A percentile compares a stretch with the other conserved stretches of the same genome.
Conservation (phyloP, 2,329 filamentous ascomycete species). For the Escovopsis sp. region DNA sequence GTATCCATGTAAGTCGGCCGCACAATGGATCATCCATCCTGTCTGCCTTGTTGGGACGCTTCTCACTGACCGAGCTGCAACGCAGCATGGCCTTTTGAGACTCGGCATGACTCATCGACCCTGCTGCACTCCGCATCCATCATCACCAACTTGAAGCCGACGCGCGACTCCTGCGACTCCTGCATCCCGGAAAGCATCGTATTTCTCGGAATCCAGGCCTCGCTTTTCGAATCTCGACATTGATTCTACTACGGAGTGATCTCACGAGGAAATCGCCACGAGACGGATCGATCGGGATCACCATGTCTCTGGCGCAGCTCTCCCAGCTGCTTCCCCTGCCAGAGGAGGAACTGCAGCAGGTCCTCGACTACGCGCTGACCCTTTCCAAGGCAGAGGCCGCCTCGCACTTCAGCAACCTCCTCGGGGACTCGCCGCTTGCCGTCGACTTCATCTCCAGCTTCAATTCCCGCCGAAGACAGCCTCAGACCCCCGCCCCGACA, state of each 20-base stretch:
- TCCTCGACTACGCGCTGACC: slow-evolving; percentile 66
- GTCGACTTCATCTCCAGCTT: slow-evolving; percentile 70
- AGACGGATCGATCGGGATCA: background rate
- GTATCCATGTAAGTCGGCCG: too few relatives aligned
- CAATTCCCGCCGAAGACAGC: slow-evolving; percentile 48
- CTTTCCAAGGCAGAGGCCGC: slow-evolving; percentile 65
- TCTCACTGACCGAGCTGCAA: background rate
- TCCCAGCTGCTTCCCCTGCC: slow-evolving; percentile 71
- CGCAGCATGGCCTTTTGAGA: background rate
- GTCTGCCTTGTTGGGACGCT: background rate
- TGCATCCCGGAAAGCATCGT: too few relatives aligned
- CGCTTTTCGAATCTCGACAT: too few relatives aligned
- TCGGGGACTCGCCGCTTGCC: slow-evolving; percentile 68
- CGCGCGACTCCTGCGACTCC: too few relatives aligned
- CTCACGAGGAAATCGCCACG: background rate
- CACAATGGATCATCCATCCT: background rate
- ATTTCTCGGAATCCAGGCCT: too few relatives aligned
- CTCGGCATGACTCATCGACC: slow-evolving; percentile 6
- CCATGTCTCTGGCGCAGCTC: slow-evolving; percentile 52
- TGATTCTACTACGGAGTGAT: background rate
- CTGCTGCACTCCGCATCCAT: too few relatives aligned
- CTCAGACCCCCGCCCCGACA: slow-evolving; percentile 11
- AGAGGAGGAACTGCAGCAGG: slow-evolving; percentile 67
- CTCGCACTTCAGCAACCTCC: slow-evolving; percentile 72
- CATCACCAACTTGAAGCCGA: background rate